Evolutionary conservation across 176 grass and related monocot genomes (phyloP).

Genomic region (Alloteropsis semialata): DNA sequence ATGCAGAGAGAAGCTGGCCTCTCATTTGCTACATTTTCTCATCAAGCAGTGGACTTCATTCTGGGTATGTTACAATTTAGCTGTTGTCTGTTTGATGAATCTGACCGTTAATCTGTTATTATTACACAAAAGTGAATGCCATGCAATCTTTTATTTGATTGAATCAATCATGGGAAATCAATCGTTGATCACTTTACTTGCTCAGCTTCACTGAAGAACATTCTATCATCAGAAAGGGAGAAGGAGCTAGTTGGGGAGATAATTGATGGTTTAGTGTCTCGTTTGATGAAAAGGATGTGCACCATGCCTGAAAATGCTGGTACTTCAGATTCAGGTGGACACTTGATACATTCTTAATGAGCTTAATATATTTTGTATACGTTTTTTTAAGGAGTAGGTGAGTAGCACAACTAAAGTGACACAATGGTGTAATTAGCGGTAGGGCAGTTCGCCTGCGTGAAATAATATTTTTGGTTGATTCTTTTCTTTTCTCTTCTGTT

Average conservation of each 20-base stretch:
- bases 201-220: constrained; percentile 81
- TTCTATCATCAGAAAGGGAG: constrained; percentile 63
- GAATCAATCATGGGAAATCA: neutral
- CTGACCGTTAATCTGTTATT: neutral
- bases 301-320: constrained; percentile 41
- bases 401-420: too few relatives aligned
- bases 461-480: neutral
- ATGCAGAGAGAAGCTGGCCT: constrained; percentile 45
- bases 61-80: constrained; percentile 43
- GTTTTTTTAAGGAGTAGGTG: neutral
- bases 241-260: constrained; percentile 68
- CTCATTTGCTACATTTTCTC: constrained; percentile 74
- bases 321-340: constrained; percentile 46
- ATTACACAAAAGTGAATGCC: neutral
- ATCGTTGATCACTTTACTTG: constrained; percentile 21
- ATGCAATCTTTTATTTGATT: constrained; percentile 12
- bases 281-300: constrained; percentile 93
- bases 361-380: constrained; percentile 16
- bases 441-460: neutral
- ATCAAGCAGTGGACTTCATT: constrained; percentile 94
- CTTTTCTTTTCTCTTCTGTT: neutral
- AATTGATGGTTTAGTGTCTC: constrained; percentile 65
- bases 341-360: neutral
- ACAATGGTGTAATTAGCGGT: neutral
- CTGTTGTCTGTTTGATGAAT: neutral